A percentile compares a stretch with the other conserved stretches of the same genome.
Conservation (phyloP, 2,329 filamentous ascomycete genomes). For the Teratosphaeria destructans region DNA sequence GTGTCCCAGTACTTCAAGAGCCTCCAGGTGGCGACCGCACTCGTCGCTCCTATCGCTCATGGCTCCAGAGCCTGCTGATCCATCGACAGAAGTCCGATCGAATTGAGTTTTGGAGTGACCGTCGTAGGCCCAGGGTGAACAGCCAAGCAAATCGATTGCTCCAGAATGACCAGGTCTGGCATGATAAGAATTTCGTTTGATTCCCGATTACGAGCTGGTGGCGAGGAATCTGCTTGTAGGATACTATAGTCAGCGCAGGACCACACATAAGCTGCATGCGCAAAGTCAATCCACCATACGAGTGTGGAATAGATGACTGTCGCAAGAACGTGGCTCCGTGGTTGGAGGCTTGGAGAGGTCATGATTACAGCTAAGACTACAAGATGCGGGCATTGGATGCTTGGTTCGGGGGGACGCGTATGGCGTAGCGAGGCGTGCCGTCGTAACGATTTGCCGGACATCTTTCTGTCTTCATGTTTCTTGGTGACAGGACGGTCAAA, state of each 20-base stretch:
- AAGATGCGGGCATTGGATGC: not conserved
- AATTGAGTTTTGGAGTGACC: conserved; percentile 10
- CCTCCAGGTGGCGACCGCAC: conserved; percentile 13
- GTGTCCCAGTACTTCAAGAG: not conserved
- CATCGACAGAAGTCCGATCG: conserved; percentile 18
- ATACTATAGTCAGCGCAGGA: conserved; percentile 6
- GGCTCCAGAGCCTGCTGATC: conserved; percentile 19
- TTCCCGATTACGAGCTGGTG: not conserved
- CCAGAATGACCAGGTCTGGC: conserved; percentile 12
- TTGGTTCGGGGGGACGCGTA: not conserved
- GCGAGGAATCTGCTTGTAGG: not conserved
- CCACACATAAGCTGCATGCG: conserved; percentile 1
- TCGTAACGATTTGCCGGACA: not conserved
- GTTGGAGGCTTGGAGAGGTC: conserved; percentile 6
- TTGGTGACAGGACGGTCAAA: not conserved
- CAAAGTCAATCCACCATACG: conserved; percentile 3
- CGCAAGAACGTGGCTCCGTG: conserved; percentile 8
- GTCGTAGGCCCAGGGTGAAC: conserved; percentile 8
- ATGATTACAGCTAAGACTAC: not conserved
- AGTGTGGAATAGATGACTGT: conserved; percentile 3
- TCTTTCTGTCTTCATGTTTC: too few relatives aligned
- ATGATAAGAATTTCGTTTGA: conserved; percentile 1
- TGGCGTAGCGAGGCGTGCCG: not conserved
- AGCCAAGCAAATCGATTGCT: conserved; percentile 5
- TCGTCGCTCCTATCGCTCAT: conserved; percentile 13